Conservation (phyloP, 495 filamentous ascomycete species). For the Neurospora sp. region DNA sequence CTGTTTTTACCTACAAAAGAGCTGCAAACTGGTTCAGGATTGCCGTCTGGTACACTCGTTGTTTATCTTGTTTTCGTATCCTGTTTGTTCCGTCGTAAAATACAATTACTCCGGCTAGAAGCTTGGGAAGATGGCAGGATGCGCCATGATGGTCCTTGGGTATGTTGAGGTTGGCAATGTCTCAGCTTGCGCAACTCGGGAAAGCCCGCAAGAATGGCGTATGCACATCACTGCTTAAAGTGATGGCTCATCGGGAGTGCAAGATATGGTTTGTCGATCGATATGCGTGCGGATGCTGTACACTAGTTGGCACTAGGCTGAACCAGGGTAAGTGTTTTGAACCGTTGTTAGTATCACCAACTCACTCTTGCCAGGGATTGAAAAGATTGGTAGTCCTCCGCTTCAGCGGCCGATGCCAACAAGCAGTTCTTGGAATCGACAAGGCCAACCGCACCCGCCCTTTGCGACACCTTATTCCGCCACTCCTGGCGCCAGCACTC, state of each 20-base stretch:
- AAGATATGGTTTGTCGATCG: not conserved
- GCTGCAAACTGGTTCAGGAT: not conserved
- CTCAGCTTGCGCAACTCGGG: not conserved
- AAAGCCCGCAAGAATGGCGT: not conserved
- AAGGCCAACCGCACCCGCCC: not conserved
- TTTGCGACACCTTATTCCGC: not conserved
- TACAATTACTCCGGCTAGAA: not conserved
- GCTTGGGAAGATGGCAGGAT: not conserved
- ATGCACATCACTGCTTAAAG: not conserved
- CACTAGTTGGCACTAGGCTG: not conserved
- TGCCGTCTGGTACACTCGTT: not conserved
- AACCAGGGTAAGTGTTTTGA: not conserved
- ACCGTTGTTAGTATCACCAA: not conserved
- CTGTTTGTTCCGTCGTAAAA: not conserved
- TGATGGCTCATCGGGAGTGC: not conserved
- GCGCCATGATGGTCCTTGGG: not conserved
- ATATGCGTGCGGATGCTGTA: not conserved
- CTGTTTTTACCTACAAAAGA: not conserved
- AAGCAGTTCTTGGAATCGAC: not conserved
- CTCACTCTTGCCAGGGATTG: not conserved
- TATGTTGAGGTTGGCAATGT: not conserved
- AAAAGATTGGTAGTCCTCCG: not conserved
- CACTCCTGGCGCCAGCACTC: not conserved
- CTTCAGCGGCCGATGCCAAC: not conserved
- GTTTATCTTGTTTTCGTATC: not conserved